Conservation (phyloP, 2,329 filamentous ascomycete genomes). For the Sporothrix dimorphospora region DNA sequence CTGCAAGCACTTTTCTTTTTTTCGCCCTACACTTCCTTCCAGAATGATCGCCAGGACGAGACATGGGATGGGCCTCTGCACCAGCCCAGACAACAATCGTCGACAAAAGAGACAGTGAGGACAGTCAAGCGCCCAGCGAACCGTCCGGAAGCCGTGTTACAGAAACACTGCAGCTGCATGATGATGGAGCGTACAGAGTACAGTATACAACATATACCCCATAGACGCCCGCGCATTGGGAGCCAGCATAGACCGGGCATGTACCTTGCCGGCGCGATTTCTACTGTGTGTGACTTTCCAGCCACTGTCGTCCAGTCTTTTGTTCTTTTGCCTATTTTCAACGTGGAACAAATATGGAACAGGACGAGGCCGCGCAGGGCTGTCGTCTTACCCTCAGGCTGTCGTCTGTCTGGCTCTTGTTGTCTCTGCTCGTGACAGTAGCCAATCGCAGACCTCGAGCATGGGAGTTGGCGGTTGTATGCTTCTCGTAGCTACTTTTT, state of each 20-base stretch:
- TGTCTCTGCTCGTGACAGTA: background rate
- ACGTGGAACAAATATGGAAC: conserved; percentile 33
- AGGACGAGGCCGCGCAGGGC: conserved; percentile 7
- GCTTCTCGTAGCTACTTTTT: background rate
- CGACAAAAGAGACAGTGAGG: background rate
- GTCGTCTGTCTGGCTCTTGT: background rate
- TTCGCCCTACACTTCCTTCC: background rate
- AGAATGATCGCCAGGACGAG: conserved; percentile 7
- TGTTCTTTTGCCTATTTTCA: conserved; percentile 29
- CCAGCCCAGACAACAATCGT: background rate
- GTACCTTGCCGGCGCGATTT: background rate
- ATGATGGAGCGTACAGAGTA: background rate
- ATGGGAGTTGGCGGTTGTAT: background rate
- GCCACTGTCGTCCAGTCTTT: background rate
- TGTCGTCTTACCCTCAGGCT: background rate
- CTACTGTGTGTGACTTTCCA: background rate
- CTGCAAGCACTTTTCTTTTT: background rate
- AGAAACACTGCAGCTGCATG: conserved; percentile 14
- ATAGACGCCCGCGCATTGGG: background rate
- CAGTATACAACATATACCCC: background rate
- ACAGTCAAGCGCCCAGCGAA: background rate
- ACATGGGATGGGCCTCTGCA: background rate
- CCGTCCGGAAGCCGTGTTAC: conserved; percentile 22
- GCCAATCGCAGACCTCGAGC: background rate
- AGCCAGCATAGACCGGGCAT: background rate